These are phyloP conservation scores for Penicillium waksmanii DNA, from an alignment of 495 filamentous ascomycete genomes.

Conservation along the genomic window DNA sequence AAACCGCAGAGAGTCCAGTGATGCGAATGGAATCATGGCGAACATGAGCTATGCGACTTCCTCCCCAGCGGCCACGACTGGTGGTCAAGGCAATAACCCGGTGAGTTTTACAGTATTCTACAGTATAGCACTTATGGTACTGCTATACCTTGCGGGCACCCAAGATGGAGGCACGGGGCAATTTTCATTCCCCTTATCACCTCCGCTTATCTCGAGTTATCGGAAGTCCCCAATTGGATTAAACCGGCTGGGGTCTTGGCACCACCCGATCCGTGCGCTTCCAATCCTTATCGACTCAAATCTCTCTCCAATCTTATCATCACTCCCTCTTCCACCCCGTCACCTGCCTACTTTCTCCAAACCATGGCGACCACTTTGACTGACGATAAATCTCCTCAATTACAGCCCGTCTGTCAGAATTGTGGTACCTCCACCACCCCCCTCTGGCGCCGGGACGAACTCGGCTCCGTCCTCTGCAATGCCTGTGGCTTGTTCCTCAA, in stretches of 20 bases:
- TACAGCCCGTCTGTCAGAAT: slow-evolving; percentile 97
- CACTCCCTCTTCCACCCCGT: slow-evolving; percentile 27
- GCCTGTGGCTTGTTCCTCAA: slow-evolving; percentile 97
- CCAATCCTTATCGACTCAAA: slow-evolving; percentile 51
- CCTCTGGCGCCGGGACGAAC: slow-evolving; percentile 95
- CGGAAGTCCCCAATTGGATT: slow-evolving; percentile 13
- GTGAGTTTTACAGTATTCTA: slow-evolving; percentile 50
- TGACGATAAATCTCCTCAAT: slow-evolving; percentile 60
- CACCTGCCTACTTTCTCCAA: slow-evolving; percentile 25
- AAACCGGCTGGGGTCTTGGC: slow-evolving; percentile 37
- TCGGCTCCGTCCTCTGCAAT: slow-evolving; percentile 97
- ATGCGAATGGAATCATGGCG: slow-evolving; percentile 55
- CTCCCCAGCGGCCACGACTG: slow-evolving; percentile 69
- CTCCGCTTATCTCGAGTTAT: slow-evolving; percentile 37
- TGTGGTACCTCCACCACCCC: slow-evolving; percentile 95
- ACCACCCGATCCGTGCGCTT: slow-evolving; percentile 41
- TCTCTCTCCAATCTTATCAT: slow-evolving; percentile 59
- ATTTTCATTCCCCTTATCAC: slow-evolving; percentile 27
- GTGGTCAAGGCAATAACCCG: slow-evolving; percentile 65
- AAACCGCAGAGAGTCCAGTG: slow-evolving; percentile 50
- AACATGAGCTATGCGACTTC: slow-evolving; percentile 65
- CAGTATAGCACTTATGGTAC: neutral
- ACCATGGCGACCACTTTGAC: slow-evolving; percentile 61
- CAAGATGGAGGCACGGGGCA: slow-evolving; percentile 1
- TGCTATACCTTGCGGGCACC: neutral